These are phyloP conservation scores for Ascochyta lentis DNA, from an alignment of 2,329 filamentous ascomycete species.

Conservation along the genomic window DNA sequence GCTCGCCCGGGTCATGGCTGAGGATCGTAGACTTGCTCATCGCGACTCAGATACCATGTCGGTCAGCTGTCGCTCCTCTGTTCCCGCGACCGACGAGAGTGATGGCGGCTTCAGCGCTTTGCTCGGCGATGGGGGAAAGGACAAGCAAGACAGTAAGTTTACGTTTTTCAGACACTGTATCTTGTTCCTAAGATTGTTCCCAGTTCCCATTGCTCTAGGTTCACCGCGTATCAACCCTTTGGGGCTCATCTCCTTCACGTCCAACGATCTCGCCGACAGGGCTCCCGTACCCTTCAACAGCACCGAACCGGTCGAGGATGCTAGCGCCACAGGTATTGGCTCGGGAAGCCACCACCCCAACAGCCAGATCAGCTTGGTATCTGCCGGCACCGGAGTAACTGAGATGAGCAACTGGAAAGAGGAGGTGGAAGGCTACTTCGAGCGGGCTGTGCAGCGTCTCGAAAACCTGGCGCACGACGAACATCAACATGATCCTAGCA, in stretches of 20 bases:
- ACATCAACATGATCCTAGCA: slow-evolving; percentile 22
- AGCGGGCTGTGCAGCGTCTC: slow-evolving; percentile 30
- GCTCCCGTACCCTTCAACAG: slow-evolving; percentile 27
- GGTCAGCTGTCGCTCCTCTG: slow-evolving; percentile 16
- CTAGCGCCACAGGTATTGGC: slow-evolving; percentile 15
- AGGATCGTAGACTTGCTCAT: slow-evolving; percentile 21
- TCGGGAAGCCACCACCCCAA: slow-evolving; percentile 16
- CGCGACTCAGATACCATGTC: slow-evolving; percentile 26
- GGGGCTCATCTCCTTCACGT: slow-evolving; percentile 38
- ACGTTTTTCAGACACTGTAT: neutral
- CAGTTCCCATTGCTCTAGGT: slow-evolving; percentile 37
- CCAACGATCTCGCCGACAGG: slow-evolving; percentile 24
- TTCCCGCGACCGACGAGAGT: slow-evolving; percentile 26
- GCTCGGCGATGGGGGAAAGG: slow-evolving; percentile 23
- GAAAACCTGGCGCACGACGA: slow-evolving; percentile 47
- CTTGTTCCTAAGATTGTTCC: slow-evolving; percentile 9
- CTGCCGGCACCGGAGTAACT: slow-evolving; percentile 35
- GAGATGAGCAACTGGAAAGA: slow-evolving; percentile 46
- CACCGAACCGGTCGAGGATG: slow-evolving; percentile 20
- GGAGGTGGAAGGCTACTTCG: slow-evolving; percentile 37
- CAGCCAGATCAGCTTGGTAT: slow-evolving; percentile 23
- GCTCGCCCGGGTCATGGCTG: slow-evolving; percentile 69
- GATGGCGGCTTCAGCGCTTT: slow-evolving; percentile 29
- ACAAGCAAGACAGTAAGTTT: slow-evolving; percentile 23
- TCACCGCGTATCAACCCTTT: slow-evolving; percentile 38